Evolutionary conservation across 2,329 filamentous ascomycete genomes (phyloP), one percentile per base, ranked within the genome.

Genomic region (Microascus cirrosus): DNA sequence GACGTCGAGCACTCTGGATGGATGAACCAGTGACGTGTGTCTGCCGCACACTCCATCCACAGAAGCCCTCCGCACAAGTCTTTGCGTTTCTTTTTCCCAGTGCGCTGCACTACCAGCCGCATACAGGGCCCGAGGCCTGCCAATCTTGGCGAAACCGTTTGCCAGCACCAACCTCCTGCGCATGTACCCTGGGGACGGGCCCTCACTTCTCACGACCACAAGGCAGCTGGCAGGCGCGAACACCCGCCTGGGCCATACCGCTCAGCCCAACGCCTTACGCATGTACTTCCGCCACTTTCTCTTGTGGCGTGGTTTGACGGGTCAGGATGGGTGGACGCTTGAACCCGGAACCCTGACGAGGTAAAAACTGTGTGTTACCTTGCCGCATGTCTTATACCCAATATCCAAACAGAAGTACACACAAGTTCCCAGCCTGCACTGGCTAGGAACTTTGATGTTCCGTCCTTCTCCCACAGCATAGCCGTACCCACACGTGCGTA

Each of bases 1-100:
- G 56, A 58, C 56, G 56, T 58, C 35, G 48, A 53, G 56, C 56
- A 12, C 24, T 58, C 51, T 58, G 56, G 56, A 34, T 58, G 56
- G 56, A 32, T 11, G 15, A 28, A 22, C 55, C 55, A 56, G 13
- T 28, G 11, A 15, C 25, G 36, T 34, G 54, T 34, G n/a, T 12
- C 39, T 32, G 18, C 20, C 28, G 36, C 22, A 39, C 20, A 45
- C 45, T 48, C 52, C 32, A 22, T 25, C 28, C 25, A 35, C 50
- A 12, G 15, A 32, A 45, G 20, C 13, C 20, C 32, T 52, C 20
- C 35, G 20, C 50, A n/a, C 56, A 42, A 22, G 2, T 18, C 32
- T 57, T 39, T 36, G 7, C 8, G 5, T n/a, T 48, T 53, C n/a
- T 53, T 57, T 24, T 34, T 25, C 18, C 13, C 25, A 2, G 20